These are phyloP conservation scores for Sphagnurus paluster DNA, from an alignment of 1,284 basidiomycete genomes.

Conservation along the genomic window DNA sequence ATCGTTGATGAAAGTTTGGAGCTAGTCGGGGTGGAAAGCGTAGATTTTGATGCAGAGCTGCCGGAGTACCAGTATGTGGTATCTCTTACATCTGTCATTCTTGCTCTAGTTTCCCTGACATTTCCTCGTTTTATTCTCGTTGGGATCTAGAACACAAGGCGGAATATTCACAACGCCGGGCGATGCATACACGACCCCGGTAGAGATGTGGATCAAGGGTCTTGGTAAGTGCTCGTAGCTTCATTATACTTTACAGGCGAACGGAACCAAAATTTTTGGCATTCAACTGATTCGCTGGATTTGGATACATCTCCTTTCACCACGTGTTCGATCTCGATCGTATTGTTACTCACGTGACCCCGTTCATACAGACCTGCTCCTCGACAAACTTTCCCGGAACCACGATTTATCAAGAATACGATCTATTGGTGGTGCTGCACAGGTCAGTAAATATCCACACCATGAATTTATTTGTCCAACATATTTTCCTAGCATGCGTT, in stretches of 20 bases:
- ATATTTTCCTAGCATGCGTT: conserved; percentile 56
- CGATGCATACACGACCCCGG: conserved; percentile 79
- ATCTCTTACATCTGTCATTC: conserved; percentile 12
- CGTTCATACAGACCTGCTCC: conserved; percentile 54
- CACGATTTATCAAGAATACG: conserved; percentile 68
- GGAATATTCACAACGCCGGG: conserved; percentile 83
- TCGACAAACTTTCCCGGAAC: conserved; percentile 70
- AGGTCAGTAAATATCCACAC: conserved; percentile 40
- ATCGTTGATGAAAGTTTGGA: conserved; percentile 80
- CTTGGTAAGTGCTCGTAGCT: conserved; percentile 55
- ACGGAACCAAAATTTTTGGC: conserved; percentile 49
- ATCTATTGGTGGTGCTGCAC: conserved; percentile 72
- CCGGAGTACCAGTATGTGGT: conserved; percentile 76
- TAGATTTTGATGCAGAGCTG: conserved; percentile 79
- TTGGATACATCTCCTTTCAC: conserved; percentile 19
- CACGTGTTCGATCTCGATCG: conserved; percentile 28
- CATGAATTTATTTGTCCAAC: neutral
- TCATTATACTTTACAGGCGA: conserved; percentile 8
- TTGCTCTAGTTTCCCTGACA: conserved; percentile 9
- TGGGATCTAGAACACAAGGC: conserved; percentile 63
- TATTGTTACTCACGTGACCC: conserved; percentile 31
- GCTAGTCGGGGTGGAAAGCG: conserved; percentile 73
- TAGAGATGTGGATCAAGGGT: conserved; percentile 85
- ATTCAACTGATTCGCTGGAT: conserved; percentile 16
- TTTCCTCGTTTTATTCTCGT: neutral